A percentile compares a stretch with the other conserved stretches of the same genome.
Evolutionary conservation across 148 eudicot species (phyloP).

Genomic region (Rhododendron henanense): DNA sequence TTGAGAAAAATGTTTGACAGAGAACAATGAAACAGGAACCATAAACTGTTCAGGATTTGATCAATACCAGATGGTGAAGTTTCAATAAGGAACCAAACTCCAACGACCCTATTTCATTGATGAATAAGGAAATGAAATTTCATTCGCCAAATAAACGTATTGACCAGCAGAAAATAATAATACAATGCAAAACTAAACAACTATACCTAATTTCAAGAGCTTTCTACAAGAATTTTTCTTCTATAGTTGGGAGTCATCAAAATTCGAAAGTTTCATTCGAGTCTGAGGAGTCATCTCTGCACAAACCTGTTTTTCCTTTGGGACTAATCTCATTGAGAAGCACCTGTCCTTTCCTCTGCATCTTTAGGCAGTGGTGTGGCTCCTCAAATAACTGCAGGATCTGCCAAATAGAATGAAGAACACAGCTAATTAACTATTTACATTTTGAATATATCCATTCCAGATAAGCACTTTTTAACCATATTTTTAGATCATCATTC

Average conservation of each 20-base stretch:
- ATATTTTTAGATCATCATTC: not conserved
- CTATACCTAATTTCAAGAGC: not conserved
- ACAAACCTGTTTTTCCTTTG: constrained; percentile 1
- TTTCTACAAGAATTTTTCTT: not conserved
- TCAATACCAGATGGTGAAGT: too few relatives aligned
- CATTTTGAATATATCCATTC: not conserved
- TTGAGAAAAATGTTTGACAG: not conserved
- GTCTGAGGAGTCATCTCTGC: constrained; percentile 4
- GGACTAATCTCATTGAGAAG: constrained; percentile 5
- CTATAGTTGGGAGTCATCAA: not conserved
- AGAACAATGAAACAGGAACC: not conserved
- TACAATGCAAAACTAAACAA: not conserved
- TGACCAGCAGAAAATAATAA: not conserved
- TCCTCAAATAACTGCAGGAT: constrained; percentile 23
- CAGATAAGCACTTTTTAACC: too few relatives aligned
- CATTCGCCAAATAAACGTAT: not conserved
- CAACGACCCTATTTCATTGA: not conserved
- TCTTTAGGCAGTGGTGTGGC: constrained; percentile 21
- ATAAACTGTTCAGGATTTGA: not conserved
- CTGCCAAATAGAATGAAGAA: constrained; percentile 17
- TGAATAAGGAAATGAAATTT: not conserved
- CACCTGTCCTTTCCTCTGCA: constrained; percentile 25
- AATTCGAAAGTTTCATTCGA: not conserved
- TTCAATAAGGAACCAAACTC: not conserved
- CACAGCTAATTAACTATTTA: not conserved